A percentile compares a stretch with the other conserved stretches of the same genome.
phyloP scores from a whole-genome alignment of 1,284 basidiomycete species.

The Trametes polyzona region DNA sequence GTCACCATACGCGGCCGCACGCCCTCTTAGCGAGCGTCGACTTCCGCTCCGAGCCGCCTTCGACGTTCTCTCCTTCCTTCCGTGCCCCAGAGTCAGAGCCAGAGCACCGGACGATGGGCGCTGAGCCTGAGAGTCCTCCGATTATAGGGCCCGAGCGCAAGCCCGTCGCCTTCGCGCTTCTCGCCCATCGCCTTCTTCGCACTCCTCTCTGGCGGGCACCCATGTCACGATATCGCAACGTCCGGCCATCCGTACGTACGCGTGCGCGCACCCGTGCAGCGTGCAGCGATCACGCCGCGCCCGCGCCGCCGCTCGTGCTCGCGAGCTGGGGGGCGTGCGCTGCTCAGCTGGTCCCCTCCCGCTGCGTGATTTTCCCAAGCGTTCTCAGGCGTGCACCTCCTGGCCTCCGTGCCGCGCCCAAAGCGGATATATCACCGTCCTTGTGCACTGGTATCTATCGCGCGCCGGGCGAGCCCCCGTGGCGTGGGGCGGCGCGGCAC shows the following conservation, averaged over 20 bases:
- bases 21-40: background rate
- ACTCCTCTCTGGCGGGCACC: background rate
- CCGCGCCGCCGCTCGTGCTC: too few relatives aligned
- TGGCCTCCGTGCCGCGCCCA: background rate
- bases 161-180: background rate
- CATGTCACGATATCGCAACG: background rate
- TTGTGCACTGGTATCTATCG: too few relatives aligned
- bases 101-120: background rate
- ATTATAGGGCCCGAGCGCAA: background rate
- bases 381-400: constrained; percentile 4
- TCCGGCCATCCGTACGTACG: constrained; percentile 3
- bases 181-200: background rate
- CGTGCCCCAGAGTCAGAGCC: too few relatives aligned
- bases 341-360: constrained; percentile 4
- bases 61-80: background rate
- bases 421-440: background rate
- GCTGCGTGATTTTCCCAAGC: constrained; percentile 7
- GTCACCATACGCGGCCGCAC: constrained; percentile 4
- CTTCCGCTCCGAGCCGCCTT: constrained; percentile 11
- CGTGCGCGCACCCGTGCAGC: background rate
- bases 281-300: background rate
- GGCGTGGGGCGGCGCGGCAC: background rate
- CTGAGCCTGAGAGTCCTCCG: too few relatives aligned
- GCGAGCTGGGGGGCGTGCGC: too few relatives aligned
- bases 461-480: background rate